A percentile compares a stretch with the other conserved stretches of the same genome.
Evolutionary conservation across 345 rosid genomes (phyloP).

Genomic region (thale cress (Arabidopsis thaliana)): DNA sequence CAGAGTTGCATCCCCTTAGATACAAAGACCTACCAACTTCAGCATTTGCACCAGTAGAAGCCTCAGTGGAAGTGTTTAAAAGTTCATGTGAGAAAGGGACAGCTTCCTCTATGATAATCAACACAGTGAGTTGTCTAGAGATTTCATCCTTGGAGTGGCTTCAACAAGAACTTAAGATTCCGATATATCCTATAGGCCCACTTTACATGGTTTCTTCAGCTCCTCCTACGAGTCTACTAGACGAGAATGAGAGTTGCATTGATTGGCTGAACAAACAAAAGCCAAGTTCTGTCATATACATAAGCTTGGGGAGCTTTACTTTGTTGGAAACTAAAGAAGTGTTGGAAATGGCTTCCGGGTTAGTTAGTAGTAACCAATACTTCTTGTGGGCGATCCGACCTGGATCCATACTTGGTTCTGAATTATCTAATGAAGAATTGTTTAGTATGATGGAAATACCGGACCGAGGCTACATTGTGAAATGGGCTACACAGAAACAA

Average conservation of each 20-base stretch:
- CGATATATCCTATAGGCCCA: slow-evolving; percentile 22
- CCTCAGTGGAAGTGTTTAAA: neutral
- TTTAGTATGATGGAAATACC: slow-evolving; percentile 1
- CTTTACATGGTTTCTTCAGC: slow-evolving; percentile 10
- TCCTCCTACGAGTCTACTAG: slow-evolving; percentile 3
- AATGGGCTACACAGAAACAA: slow-evolving; percentile 34
- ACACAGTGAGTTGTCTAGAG: slow-evolving; percentile 24
- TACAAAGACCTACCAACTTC: slow-evolving; percentile 20
- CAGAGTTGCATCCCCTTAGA: neutral
- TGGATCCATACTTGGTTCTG: slow-evolving; percentile 8
- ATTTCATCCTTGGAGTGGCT: neutral
- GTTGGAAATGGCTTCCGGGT: slow-evolving; percentile 31
- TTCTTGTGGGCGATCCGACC: slow-evolving; percentile 39
- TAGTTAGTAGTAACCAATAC: slow-evolving; percentile 27
- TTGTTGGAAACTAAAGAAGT: slow-evolving; percentile 17
- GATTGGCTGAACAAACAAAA: slow-evolving; percentile 47
- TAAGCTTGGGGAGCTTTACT: slow-evolving; percentile 58
- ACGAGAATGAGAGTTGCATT: slow-evolving; percentile 46
- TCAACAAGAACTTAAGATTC: neutral
- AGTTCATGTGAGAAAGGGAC: neutral
- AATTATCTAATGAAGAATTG: no score
- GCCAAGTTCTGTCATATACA: slow-evolving; percentile 51
- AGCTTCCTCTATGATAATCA: slow-evolving; percentile 18
- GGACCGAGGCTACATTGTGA: slow-evolving; percentile 28
- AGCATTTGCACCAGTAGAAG: neutral